Base-by-base conservation (phyloP, 371 early-diverging fungal genomes). In the Mucor mucedo region DNA sequence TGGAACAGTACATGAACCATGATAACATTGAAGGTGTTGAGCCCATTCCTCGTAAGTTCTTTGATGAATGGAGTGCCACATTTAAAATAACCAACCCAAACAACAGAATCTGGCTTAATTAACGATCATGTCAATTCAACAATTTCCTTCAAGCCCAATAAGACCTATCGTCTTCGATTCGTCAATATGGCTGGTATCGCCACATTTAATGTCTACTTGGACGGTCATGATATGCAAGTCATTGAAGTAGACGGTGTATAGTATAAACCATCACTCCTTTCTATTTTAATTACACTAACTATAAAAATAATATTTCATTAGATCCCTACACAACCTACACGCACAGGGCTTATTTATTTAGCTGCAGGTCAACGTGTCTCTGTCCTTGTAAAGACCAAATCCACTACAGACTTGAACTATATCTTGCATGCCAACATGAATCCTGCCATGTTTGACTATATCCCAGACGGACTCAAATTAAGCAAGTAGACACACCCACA, bases 241-340 rank as follows among this genome's bases (percentile, higher is more conserved):
- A 90, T 94, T 63, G 94, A 93, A 73, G 80, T 87, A 16, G 94
- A 94, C 53, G 94, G 94, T 50, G 76, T 80, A 74, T 1, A 55
- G 69, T 70, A 28, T 3, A 5, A 8, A 28, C 5, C 5, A 10
- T 11, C 4, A 28, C 9, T 5, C 8, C 7, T 3, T 44, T n/a
- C 13, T n/a, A 42, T 14, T 14, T 11, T 14, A 42, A 2, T 2
- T n/a, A 13, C 21, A 27, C 2, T 2, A 28, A 35, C 21, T 5
- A 27, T 2, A 48, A 28, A 10, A 28, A 5, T 44, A 14, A 35
- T 3, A 13, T 5, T n/a, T 2, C 8, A 35, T 16, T 53, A 64
- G 69, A 48, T 84, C 28, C 80, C 85, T 41, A 79, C 84, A 21
- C 55, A 83, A 60, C 85, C 85, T 13, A 81, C 63, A 8, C 69